phyloP scores from a whole-genome alignment of 139 green algal genomes.

The Coelastrella sp. region DNA sequence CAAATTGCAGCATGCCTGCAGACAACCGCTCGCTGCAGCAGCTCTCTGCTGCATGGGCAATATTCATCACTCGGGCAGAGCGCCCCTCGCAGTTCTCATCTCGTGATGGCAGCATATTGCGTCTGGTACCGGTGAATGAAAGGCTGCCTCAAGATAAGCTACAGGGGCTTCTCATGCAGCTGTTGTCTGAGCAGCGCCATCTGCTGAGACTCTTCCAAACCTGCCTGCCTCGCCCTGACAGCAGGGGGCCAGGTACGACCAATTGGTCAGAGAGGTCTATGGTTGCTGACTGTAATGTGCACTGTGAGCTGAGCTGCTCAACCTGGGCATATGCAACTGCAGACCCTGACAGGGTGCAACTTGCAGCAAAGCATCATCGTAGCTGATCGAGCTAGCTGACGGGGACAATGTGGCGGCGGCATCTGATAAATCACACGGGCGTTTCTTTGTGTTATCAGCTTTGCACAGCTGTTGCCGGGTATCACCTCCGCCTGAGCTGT shows the following conservation, averaged over 20 bases:
- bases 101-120: constrained; percentile 11
- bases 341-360: too few relatives aligned
- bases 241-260: neutral
- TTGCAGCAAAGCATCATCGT: too few relatives aligned
- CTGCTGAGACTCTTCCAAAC: neutral
- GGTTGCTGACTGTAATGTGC: too few relatives aligned
- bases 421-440: too few relatives aligned
- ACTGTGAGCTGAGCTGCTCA: too few relatives aligned
- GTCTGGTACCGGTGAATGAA: constrained; percentile 5
- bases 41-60: constrained; percentile 6
- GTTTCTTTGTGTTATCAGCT: too few relatives aligned
- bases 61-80: neutral
- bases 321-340: too few relatives aligned
- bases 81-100: neutral
- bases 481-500: neutral
- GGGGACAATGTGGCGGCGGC: too few relatives aligned
- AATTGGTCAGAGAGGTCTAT: neutral
- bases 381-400: too few relatives aligned
- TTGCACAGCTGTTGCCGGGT: too few relatives aligned
- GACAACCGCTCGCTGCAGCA: neutral
- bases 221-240: neutral
- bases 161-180: neutral
- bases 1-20: neutral
- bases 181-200: neutral
- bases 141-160: neutral